Conservation (phyloP, 345 rosid genomes). For the Eucalyptus cladocalyx region DNA sequence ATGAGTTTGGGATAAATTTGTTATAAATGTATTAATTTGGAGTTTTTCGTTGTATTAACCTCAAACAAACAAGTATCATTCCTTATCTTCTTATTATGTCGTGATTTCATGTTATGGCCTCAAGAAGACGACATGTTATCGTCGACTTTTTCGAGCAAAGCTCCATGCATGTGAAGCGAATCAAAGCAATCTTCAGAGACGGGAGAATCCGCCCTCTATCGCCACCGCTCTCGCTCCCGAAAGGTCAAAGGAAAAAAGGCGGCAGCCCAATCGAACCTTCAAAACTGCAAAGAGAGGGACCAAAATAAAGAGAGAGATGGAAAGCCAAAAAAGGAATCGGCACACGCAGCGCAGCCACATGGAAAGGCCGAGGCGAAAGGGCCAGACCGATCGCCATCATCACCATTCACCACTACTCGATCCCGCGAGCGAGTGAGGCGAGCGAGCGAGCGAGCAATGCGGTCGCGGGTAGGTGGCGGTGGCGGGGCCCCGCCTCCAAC, state of each 20-base stretch:
- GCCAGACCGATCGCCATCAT: background rate
- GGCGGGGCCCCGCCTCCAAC: background rate
- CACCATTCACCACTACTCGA: background rate
- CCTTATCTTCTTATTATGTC: background rate
- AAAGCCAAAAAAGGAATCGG: background rate
- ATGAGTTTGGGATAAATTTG: too few species aligned
- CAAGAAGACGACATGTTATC: background rate
- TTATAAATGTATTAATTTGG: too few species aligned
- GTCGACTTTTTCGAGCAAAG: background rate
- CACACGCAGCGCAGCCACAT: slow-evolving; percentile 3
- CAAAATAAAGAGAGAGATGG: background rate
- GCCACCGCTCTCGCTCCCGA: background rate
- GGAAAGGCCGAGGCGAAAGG: background rate
- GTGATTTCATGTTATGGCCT: background rate
- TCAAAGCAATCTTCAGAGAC: background rate
- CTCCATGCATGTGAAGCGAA: background rate
- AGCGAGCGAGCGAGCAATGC: background rate
- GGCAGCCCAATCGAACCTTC: background rate
- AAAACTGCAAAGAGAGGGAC: background rate
- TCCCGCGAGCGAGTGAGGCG: background rate
- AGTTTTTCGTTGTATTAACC: too few species aligned
- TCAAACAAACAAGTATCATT: background rate
- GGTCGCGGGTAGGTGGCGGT: background rate
- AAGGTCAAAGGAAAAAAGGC: background rate
- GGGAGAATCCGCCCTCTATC: background rate